Base-by-base conservation (phyloP, 371 early-diverging fungal species). In the Capillidium heterosporum region DNA sequence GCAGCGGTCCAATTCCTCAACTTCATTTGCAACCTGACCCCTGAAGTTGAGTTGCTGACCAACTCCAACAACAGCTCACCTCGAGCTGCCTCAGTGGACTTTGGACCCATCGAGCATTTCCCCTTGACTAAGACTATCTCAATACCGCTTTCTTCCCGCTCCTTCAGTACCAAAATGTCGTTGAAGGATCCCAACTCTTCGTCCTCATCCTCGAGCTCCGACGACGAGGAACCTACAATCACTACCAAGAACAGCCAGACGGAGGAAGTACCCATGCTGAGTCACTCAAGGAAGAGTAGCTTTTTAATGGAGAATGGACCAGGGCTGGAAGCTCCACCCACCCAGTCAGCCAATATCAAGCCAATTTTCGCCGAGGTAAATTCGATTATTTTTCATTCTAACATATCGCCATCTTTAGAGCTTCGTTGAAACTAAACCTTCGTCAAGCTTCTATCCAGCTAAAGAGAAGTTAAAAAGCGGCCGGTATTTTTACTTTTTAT, bases 361-460 rank as follows among this genome's bases (percentile, higher is more conserved):
- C 51, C 51, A 13, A 29, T 50, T 11, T 50, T 50, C 31, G 51
- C 51, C n/a, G 26, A 50, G 5, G 51, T 50, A 50, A 27, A 10
- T 17, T 17, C n/a, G n/a, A 23, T 10, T 17, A 7, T 11, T 5
- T 5, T 4, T 17, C 5, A 17, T 27, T 47, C 47, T 47, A 47
- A 47, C 17, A 24, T 47, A 47, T 5, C 26, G 5, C 31, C 51
- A 15, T 27, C 17, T 23, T 27, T 27, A 50, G 11, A 23, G 19
- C 17, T 27, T 10, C 31, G 51, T 48, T 48, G 13, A 48, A 21
- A 21, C 19, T 23, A 21, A 27, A 10, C 27, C 19, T 48, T 23
- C 21, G 10, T 11, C 19, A 48, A 19, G 24, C 10, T 21, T 48
- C 19, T 48, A 15, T 21, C 13, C 11, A 27, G 19, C 27, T 48